These are phyloP conservation scores for Dillenia turbinata DNA, from an alignment of 164 flowering plant species.

Conservation along the genomic window DNA sequence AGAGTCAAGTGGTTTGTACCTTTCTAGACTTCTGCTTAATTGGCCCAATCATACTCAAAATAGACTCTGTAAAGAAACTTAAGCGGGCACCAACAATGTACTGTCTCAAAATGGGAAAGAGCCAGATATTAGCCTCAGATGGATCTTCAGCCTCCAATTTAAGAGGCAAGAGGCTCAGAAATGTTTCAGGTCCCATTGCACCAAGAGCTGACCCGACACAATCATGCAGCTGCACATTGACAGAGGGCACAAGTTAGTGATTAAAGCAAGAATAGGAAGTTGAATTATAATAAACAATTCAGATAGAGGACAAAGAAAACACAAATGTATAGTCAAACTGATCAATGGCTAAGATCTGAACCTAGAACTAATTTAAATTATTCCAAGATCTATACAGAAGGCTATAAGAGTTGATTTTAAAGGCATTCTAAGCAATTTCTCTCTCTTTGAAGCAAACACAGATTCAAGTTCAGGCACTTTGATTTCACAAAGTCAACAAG, in stretches of 20 bases:
- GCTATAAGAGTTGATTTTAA: too few species aligned
- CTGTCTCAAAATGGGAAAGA: slow-evolving; percentile 87
- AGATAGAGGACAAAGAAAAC: too few species aligned
- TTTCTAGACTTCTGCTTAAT: slow-evolving; percentile 48
- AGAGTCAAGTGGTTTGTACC: slow-evolving; percentile 35
- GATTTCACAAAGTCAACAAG: too few species aligned
- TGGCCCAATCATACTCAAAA: slow-evolving; percentile 42
- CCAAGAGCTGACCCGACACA: slow-evolving; percentile 88
- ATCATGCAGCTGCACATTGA: slow-evolving; percentile 64
- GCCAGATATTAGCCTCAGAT: slow-evolving; percentile 71
- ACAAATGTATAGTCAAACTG: too few species aligned
- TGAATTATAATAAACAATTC: not conserved
- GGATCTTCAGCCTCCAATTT: slow-evolving; percentile 66
- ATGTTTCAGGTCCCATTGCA: slow-evolving; percentile 84
- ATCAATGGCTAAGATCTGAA: too few species aligned
- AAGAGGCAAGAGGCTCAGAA: slow-evolving; percentile 68
- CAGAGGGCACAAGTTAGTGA: slow-evolving; percentile 5
- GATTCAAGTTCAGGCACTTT: too few species aligned
- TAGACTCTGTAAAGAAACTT: slow-evolving; percentile 53
- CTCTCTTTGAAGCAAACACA: too few species aligned
- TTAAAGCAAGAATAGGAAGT: not conserved
- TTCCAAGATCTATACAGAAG: too few species aligned
- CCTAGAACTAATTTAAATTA: too few species aligned
- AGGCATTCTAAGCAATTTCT: too few species aligned
- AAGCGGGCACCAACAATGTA: slow-evolving; percentile 73